A percentile compares a stretch with the other conserved stretches of the same genome.
phyloP scores from a whole-genome alignment of 257 asterid genomes.

The Scutellaria barbata region DNA sequence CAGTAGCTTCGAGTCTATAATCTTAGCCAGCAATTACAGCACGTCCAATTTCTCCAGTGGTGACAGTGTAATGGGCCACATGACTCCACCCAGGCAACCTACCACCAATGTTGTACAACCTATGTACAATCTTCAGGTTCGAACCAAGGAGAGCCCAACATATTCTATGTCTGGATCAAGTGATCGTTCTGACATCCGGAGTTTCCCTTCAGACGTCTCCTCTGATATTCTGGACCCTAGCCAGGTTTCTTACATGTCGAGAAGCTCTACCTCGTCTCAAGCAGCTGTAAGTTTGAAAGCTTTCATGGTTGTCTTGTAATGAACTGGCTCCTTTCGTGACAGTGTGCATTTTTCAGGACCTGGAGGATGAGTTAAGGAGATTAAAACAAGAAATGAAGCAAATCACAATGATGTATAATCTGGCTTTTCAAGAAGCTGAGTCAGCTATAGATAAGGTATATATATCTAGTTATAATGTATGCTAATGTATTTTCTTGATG shows the following conservation, averaged over 20 bases:
- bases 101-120: constrained; percentile 39
- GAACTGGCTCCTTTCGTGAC: constrained; percentile 7
- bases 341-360: constrained; percentile 47
- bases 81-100: constrained; percentile 32
- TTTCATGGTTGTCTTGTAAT: neutral
- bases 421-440: constrained; percentile 56
- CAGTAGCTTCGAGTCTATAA: constrained; percentile 43
- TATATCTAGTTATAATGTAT: neutral
- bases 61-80: constrained; percentile 30
- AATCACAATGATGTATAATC: constrained; percentile 58
- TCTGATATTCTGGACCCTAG: constrained; percentile 42
- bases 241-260: constrained; percentile 37
- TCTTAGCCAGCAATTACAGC: constrained; percentile 41
- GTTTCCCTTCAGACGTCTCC: constrained; percentile 50
- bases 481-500: neutral
- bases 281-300: constrained; percentile 42
- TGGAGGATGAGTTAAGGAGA: constrained; percentile 73
- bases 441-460: constrained; percentile 52
- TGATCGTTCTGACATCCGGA: constrained; percentile 37
- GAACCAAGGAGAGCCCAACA: constrained; percentile 28
- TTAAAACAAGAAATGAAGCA: constrained; percentile 68
- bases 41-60: constrained; percentile 37
- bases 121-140: constrained; percentile 37
- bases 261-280: constrained; percentile 46
- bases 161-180: constrained; percentile 41